Base-by-base conservation (phyloP, 2,329 filamentous ascomycete species). In the Stagonosporopsis chrysanthemi region DNA sequence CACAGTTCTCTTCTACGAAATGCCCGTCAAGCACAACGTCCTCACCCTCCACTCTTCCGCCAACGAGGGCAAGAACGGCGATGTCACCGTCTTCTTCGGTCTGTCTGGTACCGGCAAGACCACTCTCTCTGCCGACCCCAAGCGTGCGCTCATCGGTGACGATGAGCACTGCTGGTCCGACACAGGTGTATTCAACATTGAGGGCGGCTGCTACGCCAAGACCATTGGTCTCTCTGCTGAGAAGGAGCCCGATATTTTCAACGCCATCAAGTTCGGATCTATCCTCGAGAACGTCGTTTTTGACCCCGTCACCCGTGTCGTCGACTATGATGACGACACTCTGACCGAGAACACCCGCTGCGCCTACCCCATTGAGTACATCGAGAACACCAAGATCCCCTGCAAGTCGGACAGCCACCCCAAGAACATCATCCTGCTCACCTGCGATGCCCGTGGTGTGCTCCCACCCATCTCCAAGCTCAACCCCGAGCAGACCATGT, bases 141-240 rank as follows among this genome's bases (percentile, higher is more conserved):
- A 97, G 85, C 93, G 95, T 77, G 88, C 91, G 65, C 83, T 99
- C 74, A 99, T 99, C 72, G 95, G 95, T 77, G 95, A 99, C 73
- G 95, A 99, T 77, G 95, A 99, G 89, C 95, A 99, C 87, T 98
- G 95, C 90, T 99, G 95, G 95, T 93, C 89, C 70, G 95, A 99
- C 77, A 87, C 81, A 56, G 95, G 95, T 78, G 88, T 99, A 77
- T 99, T 99, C 90, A 99, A 99, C 87, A 99, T 99, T 58, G 95
- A 99, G 83, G 95, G 95, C 72, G 95, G 95, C 66, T 99, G 95
- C 87, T 99, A 99, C 82, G 95, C 95, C 80, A 99, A 99, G 89
- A 94, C 90, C 80, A 94, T 99, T 77, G 94, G 94, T 67, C 89
- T 99, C 55, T 97, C 95, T 22, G 93, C 89, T 45, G 95, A 99